Base-by-base conservation (phyloP, 2,329 filamentous ascomycete genomes). In the Trichoderma aggressivum region DNA sequence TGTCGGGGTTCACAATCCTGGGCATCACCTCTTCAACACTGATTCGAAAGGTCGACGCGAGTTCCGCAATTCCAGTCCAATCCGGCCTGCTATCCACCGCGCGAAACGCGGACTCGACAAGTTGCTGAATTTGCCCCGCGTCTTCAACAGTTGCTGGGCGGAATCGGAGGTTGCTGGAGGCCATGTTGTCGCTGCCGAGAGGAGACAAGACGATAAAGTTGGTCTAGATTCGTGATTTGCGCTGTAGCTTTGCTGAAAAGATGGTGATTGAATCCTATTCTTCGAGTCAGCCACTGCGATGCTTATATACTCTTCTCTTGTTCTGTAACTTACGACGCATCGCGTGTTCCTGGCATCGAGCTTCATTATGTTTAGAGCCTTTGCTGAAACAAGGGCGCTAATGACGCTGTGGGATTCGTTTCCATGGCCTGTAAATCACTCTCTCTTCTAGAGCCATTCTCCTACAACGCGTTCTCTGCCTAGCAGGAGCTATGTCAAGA, bases 11-110 rank as follows among this genome's bases (percentile, higher is more conserved):
- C 16, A 64, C 59, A 62, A 84, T 81, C 5, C 82, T 87, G 12
- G 91, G 88, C 0, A 89, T 89, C 24, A 85, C 79, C 77, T 91
- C 88, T 71, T 90, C 87, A 76, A 93, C 91, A 63, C 86, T 85
- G 2, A 91, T 91, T 3, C 87, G 91, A 80, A 93, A 93, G 63
- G 86, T 89, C 12, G 91, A 92, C 58, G 88, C 92, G 8, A 94
- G 85, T 87, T 77, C 77, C 39, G 78, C 75, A 67, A 81, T 75
- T 5, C 77, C 82, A 0, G 80, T 79, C 80, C 80, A 82, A 70
- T 75, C 72, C 68, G 77, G 70, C 62, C 82, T 75, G 71, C 72
- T 79, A 55, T 84, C 82, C 3, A 79, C 76, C 58, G 81, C 77
- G 39, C 81, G 81, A 60, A 84, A 84, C 0, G 83, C 81, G 14